A percentile compares a stretch with the other conserved stretches of the same genome.
Conservation (phyloP, 495 filamentous ascomycete species). For the Trichocladium uniseriatum region DNA sequence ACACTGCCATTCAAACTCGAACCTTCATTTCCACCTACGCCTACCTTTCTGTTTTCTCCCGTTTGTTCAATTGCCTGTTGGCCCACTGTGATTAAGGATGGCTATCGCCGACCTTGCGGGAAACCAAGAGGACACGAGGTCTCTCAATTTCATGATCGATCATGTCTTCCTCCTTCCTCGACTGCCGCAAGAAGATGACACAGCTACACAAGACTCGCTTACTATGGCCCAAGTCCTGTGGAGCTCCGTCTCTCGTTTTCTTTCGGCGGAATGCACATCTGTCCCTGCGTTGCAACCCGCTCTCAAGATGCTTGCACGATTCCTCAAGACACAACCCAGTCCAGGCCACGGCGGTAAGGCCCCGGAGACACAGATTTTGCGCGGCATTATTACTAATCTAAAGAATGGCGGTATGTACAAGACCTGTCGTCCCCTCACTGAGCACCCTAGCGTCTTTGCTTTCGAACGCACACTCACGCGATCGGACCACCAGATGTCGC, state of each 20-base stretch:
- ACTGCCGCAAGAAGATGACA: conserved; percentile 42
- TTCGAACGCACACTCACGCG: not conserved
- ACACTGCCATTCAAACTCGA: no score
- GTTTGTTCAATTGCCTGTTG: no score
- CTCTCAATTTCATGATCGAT: conserved; percentile 37
- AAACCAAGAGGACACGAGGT: no score
- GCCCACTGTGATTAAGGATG: no score
- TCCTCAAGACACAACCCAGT: conserved; percentile 2
- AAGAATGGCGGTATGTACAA: conserved; percentile 15
- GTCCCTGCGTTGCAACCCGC: not conserved
- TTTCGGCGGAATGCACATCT: not conserved
- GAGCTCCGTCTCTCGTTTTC: conserved; percentile 9
- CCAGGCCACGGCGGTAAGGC: not conserved
- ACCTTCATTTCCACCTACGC: no score
- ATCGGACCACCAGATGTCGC: no score
- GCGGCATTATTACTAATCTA: not conserved
- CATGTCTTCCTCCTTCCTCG: conserved; percentile 54
- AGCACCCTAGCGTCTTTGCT: not conserved
- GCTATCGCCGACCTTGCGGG: no score
- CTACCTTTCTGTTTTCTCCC: no score
- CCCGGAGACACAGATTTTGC: no score
- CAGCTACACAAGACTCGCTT: conserved; percentile 3
- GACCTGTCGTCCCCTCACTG: no score
- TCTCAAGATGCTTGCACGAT: not conserved
- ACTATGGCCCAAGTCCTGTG: no score